Evolutionary conservation across 1,139 yeast species (phyloP), one percentile per base, ranked within the genome.

Genomic region (Debaryomyces robertsiae): DNA sequence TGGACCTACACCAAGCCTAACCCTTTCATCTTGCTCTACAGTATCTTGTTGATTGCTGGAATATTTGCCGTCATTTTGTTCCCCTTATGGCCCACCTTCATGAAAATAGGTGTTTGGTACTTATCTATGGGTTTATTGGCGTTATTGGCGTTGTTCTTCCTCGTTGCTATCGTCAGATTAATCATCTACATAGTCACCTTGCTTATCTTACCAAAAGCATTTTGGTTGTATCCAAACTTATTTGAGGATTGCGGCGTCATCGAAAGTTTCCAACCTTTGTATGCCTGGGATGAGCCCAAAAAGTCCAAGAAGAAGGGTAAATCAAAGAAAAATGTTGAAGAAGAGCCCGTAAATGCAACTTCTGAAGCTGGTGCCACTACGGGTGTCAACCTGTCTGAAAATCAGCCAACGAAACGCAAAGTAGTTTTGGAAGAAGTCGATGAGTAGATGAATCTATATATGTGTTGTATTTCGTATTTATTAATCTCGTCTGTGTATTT

Each of bases 151-250:
- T 68, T 80, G 39, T 84, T 93, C 64, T 86, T 93, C 53, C 85
- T 67, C 18, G 66, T 87, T 52, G 96, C 98, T 2, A 74, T 94
- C 39, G 67, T 93, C 27, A 79, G 99, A 56, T 69, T 90, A 57
- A 73, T 90, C 38, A 59, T 93, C 28, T 91, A 84, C 57, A 56
- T 82, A 30, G 54, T 87, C 37, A 79, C 94, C 0, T 69, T 78
- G 46, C 70, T 81, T 37, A 72, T 77, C 3, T 65, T 77, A 41
- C 79, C 82, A 14, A 82, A 81, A 25, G 94, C 94, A 4, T 76
- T 94, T 58, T 93, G 99, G 98, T 64, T 93, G 38, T 93, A 88
- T 75, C 99, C 99, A 44, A 93, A 93, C 61, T 73, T 93, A 59
- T 93, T 91, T 65, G 98, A 84, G 46, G 99, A 93, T 59, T 91